Evolutionary conservation across 805 yeast genomes (phyloP).

Genomic region (Cyberlindnera saturnus): DNA sequence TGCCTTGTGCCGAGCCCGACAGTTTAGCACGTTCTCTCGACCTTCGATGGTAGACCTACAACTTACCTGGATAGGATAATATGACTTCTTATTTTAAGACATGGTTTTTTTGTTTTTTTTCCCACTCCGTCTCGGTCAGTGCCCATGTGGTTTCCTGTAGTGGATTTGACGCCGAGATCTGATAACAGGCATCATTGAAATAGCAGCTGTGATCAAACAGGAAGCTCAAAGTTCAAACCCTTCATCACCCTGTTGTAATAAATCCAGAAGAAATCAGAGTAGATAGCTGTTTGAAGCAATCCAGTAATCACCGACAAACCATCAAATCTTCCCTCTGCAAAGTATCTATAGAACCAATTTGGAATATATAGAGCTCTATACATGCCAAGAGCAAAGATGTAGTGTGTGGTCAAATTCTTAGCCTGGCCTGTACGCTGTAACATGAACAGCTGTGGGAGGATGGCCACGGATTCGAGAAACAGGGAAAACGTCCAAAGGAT

Average conservation of each 20-base stretch:
- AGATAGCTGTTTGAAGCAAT: conserved; percentile 74
- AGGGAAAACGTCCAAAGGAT: conserved; percentile 81
- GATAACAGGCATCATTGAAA: too few species aligned
- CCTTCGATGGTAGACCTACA: too few species aligned
- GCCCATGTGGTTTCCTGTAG: too few species aligned
- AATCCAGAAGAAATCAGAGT: conserved; percentile 93
- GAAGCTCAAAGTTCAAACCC: conserved; percentile 72
- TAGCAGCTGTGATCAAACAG: conserved; percentile 25
- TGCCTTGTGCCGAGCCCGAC: too few species aligned
- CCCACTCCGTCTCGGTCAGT: too few species aligned
- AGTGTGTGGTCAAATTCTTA: conserved; percentile 81
- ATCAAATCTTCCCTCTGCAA: conserved; percentile 56
- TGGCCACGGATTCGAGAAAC: conserved; percentile 91
- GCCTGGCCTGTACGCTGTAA: conserved; percentile 87
- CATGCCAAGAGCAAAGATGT: conserved; percentile 87
- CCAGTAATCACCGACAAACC: conserved; percentile 74
- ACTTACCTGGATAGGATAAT: too few species aligned
- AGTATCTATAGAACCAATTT: conserved; percentile 90
- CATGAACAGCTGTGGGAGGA: conserved; percentile 88
- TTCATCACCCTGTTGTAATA: conserved; percentile 79
- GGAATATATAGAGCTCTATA: conserved; percentile 89
- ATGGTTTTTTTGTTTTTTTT: too few species aligned
- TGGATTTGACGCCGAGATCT: too few species aligned
- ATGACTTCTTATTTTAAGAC: too few species aligned
- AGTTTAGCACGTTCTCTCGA: too few species aligned